A percentile compares a stretch with the other conserved stretches of the same genome.
Evolutionary conservation across 306 rosid genomes (phyloP).

Genomic region (Vigna angularis): DNA sequence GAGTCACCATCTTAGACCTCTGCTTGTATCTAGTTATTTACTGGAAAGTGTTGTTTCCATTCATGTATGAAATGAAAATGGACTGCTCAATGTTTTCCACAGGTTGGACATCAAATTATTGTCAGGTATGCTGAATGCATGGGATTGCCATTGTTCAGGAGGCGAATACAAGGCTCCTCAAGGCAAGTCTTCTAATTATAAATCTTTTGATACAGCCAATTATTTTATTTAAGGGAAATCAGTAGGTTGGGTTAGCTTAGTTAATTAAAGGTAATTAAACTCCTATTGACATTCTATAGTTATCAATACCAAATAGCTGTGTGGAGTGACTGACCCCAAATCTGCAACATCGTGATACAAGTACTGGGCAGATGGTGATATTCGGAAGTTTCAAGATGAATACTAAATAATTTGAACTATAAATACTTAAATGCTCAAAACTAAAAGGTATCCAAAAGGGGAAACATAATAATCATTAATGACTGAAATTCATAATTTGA

Average conservation of each 20-base stretch:
- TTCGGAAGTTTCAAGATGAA: background rate
- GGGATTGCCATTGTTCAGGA: constrained; percentile 95
- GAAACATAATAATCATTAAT: background rate
- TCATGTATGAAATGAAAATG: constrained; percentile 25
- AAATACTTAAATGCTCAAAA: background rate
- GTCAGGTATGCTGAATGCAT: constrained; percentile 90
- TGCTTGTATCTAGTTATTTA: background rate
- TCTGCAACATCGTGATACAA: background rate
- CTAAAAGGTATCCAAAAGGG: background rate
- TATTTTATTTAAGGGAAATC: constrained; percentile 43
- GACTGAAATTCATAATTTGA: background rate
- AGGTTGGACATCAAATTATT: constrained; percentile 99
- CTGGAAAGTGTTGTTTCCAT: constrained; percentile 12
- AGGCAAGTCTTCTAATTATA: constrained; percentile 73
- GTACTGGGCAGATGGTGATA: background rate
- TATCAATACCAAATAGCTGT: background rate
- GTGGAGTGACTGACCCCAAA: background rate
- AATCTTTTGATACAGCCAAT: constrained; percentile 45
- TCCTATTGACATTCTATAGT: background rate
- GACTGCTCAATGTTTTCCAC: constrained; percentile 44
- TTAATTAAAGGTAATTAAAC: constrained; percentile 22
- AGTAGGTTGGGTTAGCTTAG: constrained; percentile 21
- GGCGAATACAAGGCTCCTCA: constrained; percentile 90
- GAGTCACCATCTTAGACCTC: background rate
- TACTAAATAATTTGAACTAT: background rate